Percentiles rank a stretch among this genome's conserved stretches.
phyloP scores from a whole-genome alignment of 192 early-diverging fungal species.

The Lobosporangium transversale region DNA sequence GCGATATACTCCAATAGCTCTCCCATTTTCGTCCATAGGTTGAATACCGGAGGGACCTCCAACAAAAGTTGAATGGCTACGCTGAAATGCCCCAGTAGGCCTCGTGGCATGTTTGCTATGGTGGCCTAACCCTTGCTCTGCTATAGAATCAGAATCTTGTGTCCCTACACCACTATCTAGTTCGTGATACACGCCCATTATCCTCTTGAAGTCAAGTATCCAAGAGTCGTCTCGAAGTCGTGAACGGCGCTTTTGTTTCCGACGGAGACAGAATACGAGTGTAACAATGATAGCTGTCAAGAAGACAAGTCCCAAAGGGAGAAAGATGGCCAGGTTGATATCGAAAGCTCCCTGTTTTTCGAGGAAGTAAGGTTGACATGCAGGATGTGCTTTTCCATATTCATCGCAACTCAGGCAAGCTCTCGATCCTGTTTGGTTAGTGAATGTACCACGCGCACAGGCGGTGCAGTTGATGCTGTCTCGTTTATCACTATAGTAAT shows the following conservation, averaged over 20 bases:
- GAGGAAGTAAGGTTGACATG: slow-evolving; percentile 25
- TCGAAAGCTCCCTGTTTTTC: slow-evolving; percentile 11
- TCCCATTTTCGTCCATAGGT: slow-evolving; percentile 39
- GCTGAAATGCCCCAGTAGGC: slow-evolving; percentile 31
- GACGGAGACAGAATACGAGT: slow-evolving; percentile 1
- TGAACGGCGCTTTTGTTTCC: slow-evolving; percentile 22
- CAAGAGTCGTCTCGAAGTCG: slow-evolving; percentile 46
- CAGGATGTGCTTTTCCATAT: neutral
- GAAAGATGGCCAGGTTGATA: slow-evolving; percentile 20
- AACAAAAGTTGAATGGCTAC: slow-evolving; percentile 45
- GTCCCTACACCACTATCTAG: slow-evolving; percentile 28
- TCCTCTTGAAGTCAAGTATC: slow-evolving; percentile 44
- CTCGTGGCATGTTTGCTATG: neutral
- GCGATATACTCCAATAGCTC: slow-evolving; percentile 45
- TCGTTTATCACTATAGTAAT: slow-evolving; percentile 23
- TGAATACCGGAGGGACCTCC: slow-evolving; percentile 35
- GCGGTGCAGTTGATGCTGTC: slow-evolving; percentile 27
- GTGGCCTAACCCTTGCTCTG: neutral
- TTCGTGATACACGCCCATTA: slow-evolving; percentile 45
- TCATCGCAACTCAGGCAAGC: slow-evolving; percentile 29
- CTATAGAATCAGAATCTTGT: slow-evolving; percentile 30
- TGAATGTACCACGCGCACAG: slow-evolving; percentile 25
- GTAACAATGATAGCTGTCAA: neutral
- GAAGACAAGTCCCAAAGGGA: slow-evolving; percentile 24
- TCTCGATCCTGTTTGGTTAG: slow-evolving; percentile 21